These are phyloP conservation scores for Aureobasidium leucospermi DNA, from an alignment of 2,329 filamentous ascomycete species.

Conservation along the genomic window DNA sequence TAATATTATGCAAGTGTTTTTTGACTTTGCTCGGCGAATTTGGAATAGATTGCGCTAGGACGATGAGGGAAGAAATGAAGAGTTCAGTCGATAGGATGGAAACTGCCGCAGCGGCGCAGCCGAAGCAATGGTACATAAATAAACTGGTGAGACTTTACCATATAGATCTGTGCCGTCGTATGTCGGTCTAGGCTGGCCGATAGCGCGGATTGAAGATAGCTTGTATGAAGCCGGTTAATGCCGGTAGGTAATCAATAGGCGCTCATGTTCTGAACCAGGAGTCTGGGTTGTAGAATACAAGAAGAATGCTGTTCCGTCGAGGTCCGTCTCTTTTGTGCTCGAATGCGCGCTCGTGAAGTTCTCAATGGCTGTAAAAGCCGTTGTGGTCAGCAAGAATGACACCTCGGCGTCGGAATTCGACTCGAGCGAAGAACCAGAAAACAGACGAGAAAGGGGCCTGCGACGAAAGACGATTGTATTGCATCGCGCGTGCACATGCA, in stretches of 20 bases:
- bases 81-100: conserved; percentile 11
- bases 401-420: background rate
- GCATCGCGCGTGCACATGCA: background rate
- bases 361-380: background rate
- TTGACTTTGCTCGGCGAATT: conserved; percentile 15
- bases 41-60: conserved; percentile 16
- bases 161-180: conserved; percentile 17
- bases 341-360: background rate
- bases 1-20: conserved; percentile 14
- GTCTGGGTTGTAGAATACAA: conserved; percentile 29
- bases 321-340: background rate
- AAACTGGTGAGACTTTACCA: conserved; percentile 11
- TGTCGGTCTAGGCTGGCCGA: conserved; percentile 24
- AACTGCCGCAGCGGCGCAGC: conserved; percentile 13
- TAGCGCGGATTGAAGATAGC: conserved; percentile 17
- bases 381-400: background rate
- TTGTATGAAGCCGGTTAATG: background rate
- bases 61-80: conserved; percentile 11
- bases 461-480: background rate
- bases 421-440: background rate
- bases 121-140: conserved; percentile 8
- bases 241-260: conserved; percentile 26
- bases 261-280: conserved; percentile 28
- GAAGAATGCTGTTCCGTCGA: background rate
- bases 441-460: background rate